Evolutionary conservation across 805 yeast species (phyloP).

Genomic region (Saccharomycopsis malanga): DNA sequence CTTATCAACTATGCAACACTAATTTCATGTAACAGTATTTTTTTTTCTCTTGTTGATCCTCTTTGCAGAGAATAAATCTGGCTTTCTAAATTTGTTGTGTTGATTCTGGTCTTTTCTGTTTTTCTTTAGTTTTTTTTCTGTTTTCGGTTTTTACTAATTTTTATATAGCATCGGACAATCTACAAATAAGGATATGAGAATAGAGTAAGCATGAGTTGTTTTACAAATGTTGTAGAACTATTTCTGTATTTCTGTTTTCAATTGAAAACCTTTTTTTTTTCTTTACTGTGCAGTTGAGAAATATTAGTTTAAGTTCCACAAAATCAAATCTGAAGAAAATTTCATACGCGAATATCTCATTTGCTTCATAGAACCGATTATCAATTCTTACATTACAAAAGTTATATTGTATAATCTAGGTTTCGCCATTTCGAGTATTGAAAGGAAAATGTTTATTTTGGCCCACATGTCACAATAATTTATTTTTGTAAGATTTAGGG

Average conservation of each 20-base stretch:
- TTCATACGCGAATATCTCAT: too few relatives aligned
- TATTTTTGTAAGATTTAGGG: neutral
- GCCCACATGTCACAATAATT: neutral
- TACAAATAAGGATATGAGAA: too few relatives aligned
- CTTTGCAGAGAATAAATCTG: neutral
- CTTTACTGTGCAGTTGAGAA: neutral
- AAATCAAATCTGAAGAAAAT: too few relatives aligned
- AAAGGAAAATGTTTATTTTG: neutral
- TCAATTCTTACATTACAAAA: too few relatives aligned
- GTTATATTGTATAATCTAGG: neutral
- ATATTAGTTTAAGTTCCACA: too few relatives aligned
- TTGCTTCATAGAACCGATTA: too few relatives aligned
- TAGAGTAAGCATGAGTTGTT: too few relatives aligned
- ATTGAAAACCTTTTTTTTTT: neutral
- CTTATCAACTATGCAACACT: conserved; percentile 7
- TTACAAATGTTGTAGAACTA: too few relatives aligned
- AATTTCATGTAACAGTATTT: neutral
- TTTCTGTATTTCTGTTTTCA: too few relatives aligned
- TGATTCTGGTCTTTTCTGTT: neutral
- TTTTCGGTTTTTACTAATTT: neutral
- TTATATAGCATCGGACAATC: too few relatives aligned
- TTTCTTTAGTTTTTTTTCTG: neutral
- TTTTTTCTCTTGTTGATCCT: too few relatives aligned
- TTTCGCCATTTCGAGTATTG: too few relatives aligned
- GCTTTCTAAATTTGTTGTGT: neutral